Base-by-base conservation (phyloP, 768 basidiomycete species). In the Tylopilus intermedius region DNA sequence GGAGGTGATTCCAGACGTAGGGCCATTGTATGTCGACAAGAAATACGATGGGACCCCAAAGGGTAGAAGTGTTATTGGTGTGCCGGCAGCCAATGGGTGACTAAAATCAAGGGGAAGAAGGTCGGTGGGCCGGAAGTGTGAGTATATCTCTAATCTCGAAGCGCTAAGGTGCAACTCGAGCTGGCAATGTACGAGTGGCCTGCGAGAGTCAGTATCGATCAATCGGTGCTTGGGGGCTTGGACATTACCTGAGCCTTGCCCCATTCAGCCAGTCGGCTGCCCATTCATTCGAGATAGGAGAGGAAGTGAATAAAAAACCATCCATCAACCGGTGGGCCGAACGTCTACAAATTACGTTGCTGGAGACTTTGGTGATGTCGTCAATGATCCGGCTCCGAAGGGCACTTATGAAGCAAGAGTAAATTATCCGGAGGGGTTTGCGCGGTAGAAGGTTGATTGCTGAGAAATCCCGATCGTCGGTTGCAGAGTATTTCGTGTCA, bases 41-140 rank as follows among this genome's bases (percentile, higher is more conserved):
- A 79, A 87, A 67, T 84, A 87, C 3, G 88, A 88, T 2, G 89
- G 87, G 4, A 79, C 81, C 29, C 79, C 83, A 55, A 82, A 77
- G 5, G 89, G 89, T 18, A 90, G 74, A 4, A 92, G 73, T 9
- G 74, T 76, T 47, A 91, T 82, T 8, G 88, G 87, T 10, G 82
- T 76, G 8, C 88, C 88, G 9, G 80, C 66, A 26, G 76, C 65
- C 15, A 81, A 63, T 21, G 81, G 79, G 11, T 77, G 67, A 24
- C 44, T 44, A 30, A 53, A 44, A 53, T 57, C 51, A 6, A 90
- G 70, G 8, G 82, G 78, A 42, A 83, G 68, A 60, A 81, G 81
- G 18, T 79, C 76, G 2, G 86, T 86, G 5, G 79, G 66, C 10
- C 75, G 70, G 33, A 88, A 72, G 15, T 79, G 71, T 1, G 85